These are phyloP conservation scores for Microdochium trichocladiopsis DNA, from an alignment of 2,329 filamentous ascomycete genomes.

Conservation along the genomic window DNA sequence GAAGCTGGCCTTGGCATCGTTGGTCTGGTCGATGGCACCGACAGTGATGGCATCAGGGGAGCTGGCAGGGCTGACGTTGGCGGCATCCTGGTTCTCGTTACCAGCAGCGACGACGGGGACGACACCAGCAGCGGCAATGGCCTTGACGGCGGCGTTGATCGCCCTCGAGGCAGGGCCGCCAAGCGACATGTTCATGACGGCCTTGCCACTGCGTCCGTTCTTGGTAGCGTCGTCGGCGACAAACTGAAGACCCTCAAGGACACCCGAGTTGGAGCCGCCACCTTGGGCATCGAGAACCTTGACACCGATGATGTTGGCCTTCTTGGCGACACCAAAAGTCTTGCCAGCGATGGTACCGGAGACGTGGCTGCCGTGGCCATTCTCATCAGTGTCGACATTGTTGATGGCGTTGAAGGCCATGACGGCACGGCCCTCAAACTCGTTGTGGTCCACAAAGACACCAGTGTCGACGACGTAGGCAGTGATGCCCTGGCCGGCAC, in stretches of 20 bases:
- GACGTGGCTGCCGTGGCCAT: constrained; percentile 60
- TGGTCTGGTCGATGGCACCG: constrained; percentile 47
- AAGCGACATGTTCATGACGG: constrained; percentile 59
- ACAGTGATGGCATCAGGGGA: constrained; percentile 51
- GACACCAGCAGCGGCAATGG: constrained; percentile 40
- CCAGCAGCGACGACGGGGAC: constrained; percentile 55
- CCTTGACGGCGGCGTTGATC: constrained; percentile 48
- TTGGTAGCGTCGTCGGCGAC: constrained; percentile 37
- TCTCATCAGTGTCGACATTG: constrained; percentile 41
- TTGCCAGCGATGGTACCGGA: constrained; percentile 53
- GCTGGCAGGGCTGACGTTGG: constrained; percentile 45
- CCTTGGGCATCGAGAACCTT: constrained; percentile 51
- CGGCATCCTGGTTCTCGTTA: constrained; percentile 47
- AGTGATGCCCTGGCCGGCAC: constrained; percentile 47
- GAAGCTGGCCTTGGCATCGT: constrained; percentile 42
- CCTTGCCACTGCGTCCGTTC: constrained; percentile 37
- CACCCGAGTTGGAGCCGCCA: constrained; percentile 38
- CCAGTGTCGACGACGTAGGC: constrained; percentile 62
- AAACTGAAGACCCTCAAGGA: constrained; percentile 55
- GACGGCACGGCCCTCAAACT: constrained; percentile 48
- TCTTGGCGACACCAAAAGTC: constrained; percentile 57
- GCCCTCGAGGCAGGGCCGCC: constrained; percentile 41
- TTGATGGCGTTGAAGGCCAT: constrained; percentile 46
- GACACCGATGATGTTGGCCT: constrained; percentile 46
- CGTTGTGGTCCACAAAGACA: constrained; percentile 45